These are phyloP conservation scores for Rosa multiflora DNA, from an alignment of 306 rosid species.

Conservation along the genomic window DNA sequence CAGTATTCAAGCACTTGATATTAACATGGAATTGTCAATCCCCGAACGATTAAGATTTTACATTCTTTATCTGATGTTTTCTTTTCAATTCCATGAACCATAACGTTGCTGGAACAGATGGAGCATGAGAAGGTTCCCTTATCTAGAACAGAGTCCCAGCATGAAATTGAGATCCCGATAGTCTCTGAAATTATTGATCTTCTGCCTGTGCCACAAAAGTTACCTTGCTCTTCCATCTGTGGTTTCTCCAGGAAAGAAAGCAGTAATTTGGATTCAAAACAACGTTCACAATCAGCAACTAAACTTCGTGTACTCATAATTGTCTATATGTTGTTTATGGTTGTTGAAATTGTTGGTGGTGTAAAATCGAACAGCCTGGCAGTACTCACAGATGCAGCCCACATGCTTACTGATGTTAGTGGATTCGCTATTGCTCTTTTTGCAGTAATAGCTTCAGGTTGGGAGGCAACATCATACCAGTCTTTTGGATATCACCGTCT, in stretches of 20 bases:
- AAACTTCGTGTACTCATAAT: conserved; percentile 64
- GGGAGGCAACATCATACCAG: conserved; percentile 73
- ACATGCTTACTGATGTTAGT: conserved; percentile 77
- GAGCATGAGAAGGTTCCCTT: conserved; percentile 41
- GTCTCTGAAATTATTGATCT: conserved; percentile 30
- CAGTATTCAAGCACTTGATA: neutral
- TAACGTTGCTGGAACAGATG: conserved; percentile 43
- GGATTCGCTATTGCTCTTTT: conserved; percentile 82
- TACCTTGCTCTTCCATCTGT: conserved; percentile 47
- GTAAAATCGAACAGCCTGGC: conserved; percentile 82
- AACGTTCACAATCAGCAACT: conserved; percentile 54
- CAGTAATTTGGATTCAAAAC: conserved; percentile 42
- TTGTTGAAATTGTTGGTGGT: conserved; percentile 80
- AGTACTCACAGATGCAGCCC: conserved; percentile 84
- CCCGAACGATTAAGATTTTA: no score
- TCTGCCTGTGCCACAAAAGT: conserved; percentile 26
- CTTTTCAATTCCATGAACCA: conserved; percentile 11
- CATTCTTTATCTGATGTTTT: neutral
- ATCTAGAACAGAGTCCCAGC: conserved; percentile 30
- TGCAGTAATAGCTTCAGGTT: conserved; percentile 81
- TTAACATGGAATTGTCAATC: neutral
- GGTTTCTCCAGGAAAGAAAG: conserved; percentile 52
- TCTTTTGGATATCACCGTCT: conserved; percentile 85
- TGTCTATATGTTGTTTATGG: conserved; percentile 60
- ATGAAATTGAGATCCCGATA: conserved; percentile 47